Base-by-base conservation (phyloP, 805 yeast genomes). In the Schwanniomyces polymorphus region DNA sequence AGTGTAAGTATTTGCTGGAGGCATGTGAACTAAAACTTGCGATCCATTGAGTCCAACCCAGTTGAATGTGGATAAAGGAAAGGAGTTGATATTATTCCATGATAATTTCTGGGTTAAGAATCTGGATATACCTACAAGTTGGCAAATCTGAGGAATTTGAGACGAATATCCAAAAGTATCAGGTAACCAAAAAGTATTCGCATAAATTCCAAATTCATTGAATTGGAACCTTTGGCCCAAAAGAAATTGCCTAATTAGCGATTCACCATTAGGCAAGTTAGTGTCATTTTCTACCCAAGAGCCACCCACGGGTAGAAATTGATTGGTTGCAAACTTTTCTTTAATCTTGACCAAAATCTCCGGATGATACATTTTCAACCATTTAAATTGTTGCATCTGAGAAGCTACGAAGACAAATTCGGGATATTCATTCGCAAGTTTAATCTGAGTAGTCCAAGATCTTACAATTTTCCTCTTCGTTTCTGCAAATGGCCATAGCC, bases 401-500 rank as follows among this genome's bases (percentile, higher is more conserved):
- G 97, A 90, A 0, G 98, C 97, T 16, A 85, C 97, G 69, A 92
- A 92, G 18, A 84, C 83, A 62, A 89, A 91, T 70, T 94, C 99
- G 0, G 98, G 97, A 56, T 90, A 92, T 55, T 82, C 76, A 45
- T 90, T 92, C 59, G 94, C 81, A 41, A 94, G 67, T 45, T 89
- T 85, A 43, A 92, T 72, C 70, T 92, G 99, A 8, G 97, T 82
- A 0, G 97, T 85, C 98, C 98, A 92, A 5, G 97, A 89, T 54
- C 99, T 79, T 2, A 91, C 97, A 46, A 92, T 82, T 62, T 92
- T 92, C 44, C 98, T 80, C 57, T 88, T 85, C 1, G 98, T 90
- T 64, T 94, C 97, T 2, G 96, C 97, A 74, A 86, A 92, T n/a
- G 97, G 98, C 99, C 99, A 92, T 48, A 91, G 75, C 99, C 99